Base-by-base conservation (phyloP, 176 grass and related monocot species). In the Musa acuminata region DNA sequence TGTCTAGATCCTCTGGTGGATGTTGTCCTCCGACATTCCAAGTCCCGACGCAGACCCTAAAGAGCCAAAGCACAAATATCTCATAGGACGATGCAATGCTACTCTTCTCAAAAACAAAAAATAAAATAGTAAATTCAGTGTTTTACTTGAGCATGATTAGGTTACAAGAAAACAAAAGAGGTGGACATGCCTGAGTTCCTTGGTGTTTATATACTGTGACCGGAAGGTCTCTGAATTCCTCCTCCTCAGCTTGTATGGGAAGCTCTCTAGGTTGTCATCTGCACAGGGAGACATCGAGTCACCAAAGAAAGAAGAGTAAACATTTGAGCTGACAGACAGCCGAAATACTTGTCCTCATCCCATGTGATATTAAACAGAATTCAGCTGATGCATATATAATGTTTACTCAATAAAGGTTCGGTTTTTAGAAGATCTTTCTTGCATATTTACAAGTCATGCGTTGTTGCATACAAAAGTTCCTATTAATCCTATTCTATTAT, bases 151-250 rank as follows among this genome's bases (percentile, higher is more conserved):
- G 4, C 57, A 60, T 60, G 57, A 13, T 14, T 20, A 9, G 29
- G 7, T 17, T 62, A n/a, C 9, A 22, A 14, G 13, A 1, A 13
- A 1, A 26, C 67, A n/a, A 71, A 57, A 62, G 9, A 51, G 55
- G 11, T 43, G 35, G 21, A 51, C 52, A 13, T 74, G 87, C 92
- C 84, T 84, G 22, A 98, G 77, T 65, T 98, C 94, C 20, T 98
- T 93, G 80, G 88, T 93, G 64, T 80, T 76, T 53, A 98, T 98
- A 79, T 98, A 98, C 75, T 98, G 94, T 78, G 94, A 75, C 13
- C 94, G 85, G 51, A 98, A 79, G 25, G 94, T 98, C 81, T 98
- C 94, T 11, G 94, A 98, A 69, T 91, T 93, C 52, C 88, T 82
- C 75, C 90, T 72, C 52, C 87, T 81, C n/a, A 85, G 68, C 75